Evolutionary conservation across 805 yeast species (phyloP), one percentile per base, ranked within the genome.

Genomic region (Sugiyamaella boreocaroliniensis): DNA sequence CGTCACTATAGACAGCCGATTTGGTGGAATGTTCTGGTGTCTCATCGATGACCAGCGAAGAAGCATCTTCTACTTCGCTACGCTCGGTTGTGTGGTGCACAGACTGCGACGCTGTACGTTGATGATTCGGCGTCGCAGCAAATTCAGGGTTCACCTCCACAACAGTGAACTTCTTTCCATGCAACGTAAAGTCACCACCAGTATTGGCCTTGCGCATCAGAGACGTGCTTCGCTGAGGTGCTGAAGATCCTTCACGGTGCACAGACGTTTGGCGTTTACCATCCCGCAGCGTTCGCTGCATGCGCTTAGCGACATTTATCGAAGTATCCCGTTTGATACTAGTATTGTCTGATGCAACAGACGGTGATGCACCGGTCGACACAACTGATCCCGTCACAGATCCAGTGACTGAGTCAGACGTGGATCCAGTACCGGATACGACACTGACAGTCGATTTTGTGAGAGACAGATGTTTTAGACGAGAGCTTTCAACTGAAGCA

Each of bases 91-190:
- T 49, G 18, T 49, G 48, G 49, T 29, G 50, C 2, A 29, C 40
- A 32, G 18, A 40, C n/a, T 54, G 50, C 10, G 58, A 55, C 2
- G 50, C 40, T 10, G 61, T 50, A 2, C 59, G 42, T 18, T 54
- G 56, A 42, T 55, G 59, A 37, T 54, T 53, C 19, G 59, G 55
- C 8, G 58, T 52, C 6, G 58, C 55, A 2, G 62, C 64, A 50
- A 64, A 57, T 26, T 64, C 67, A 1, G 68, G 69, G 43, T 65
- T 65, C 29, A 66, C 65, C 43, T 64, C 61, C 2, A 64, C 69
- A 5, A 66, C 61, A 12, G 65, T 55, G 52, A 65, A 65, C 46
- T 60, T 63, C 52, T 61, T 61, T n/a, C 69, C 69, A 20, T 59
- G 58, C 15, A 65, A 51, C 1, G 63, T 62, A 46, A 64, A 64